A percentile compares a stretch with the other conserved stretches of the same genome.
These are phyloP conservation scores for Haplosporangium sp. DNA, from an alignment of 371 early-diverging fungal genomes.

Conservation along the genomic window DNA sequence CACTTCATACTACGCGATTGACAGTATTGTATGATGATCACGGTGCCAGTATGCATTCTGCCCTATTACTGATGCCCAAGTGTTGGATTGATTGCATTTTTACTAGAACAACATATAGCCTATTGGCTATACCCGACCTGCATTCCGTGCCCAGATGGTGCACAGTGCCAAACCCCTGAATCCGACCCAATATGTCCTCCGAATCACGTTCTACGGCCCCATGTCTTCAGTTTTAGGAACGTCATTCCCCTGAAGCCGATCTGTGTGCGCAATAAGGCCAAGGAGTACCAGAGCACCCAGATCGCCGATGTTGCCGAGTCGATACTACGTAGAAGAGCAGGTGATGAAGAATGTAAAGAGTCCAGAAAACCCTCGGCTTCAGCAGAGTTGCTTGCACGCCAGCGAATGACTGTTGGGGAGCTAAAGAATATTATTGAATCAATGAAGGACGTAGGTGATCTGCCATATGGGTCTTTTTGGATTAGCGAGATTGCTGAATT, in stretches of 20 bases:
- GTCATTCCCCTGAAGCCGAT: constrained; percentile 26
- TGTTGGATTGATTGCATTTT: background rate
- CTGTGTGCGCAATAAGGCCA: constrained; percentile 27
- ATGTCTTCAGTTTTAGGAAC: constrained; percentile 20
- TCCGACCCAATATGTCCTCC: constrained; percentile 18
- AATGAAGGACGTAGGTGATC: constrained; percentile 29
- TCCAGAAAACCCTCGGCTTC: constrained; percentile 1
- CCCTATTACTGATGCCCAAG: background rate
- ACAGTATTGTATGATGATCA: too few relatives aligned
- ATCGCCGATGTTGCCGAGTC: constrained; percentile 30
- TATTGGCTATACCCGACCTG: constrained; percentile 35
- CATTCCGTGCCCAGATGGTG: constrained; percentile 36
- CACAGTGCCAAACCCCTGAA: constrained; percentile 10
- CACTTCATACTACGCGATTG: too few relatives aligned
- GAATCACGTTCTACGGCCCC: constrained; percentile 24
- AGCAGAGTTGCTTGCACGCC: constrained; percentile 12
- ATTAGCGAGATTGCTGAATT: too few relatives aligned
- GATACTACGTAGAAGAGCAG: constrained; percentile 22
- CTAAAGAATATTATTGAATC: constrained; percentile 9
- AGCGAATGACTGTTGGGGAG: constrained; percentile 15
- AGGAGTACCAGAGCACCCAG: constrained; percentile 36
- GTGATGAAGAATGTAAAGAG: constrained; percentile 20
- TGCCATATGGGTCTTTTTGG: background rate
- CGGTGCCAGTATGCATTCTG: too few relatives aligned
- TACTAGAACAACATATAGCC: constrained; percentile 8